A percentile compares a stretch with the other conserved stretches of the same genome.
Evolutionary conservation across 768 basidiomycete genomes (phyloP).

Genomic region (Daedaleopsis nitida): DNA sequence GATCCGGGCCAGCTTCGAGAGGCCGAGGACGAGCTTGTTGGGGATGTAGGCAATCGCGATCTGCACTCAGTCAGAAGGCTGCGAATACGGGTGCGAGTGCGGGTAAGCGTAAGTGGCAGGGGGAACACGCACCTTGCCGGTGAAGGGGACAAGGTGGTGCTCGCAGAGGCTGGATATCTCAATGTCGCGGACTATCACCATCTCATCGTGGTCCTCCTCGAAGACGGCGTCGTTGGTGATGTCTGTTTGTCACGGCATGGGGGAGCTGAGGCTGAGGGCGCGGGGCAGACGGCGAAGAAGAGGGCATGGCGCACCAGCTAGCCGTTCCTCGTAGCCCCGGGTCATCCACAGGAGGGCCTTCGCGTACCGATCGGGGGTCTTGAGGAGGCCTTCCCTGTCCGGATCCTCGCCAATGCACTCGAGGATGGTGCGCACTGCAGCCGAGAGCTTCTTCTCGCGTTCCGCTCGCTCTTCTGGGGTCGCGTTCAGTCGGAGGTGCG

Average conservation of each 20-base stretch:
- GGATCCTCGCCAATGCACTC: slow-evolving; percentile 99
- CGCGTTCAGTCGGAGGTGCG: slow-evolving; percentile 80
- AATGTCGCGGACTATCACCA: slow-evolving; percentile 98
- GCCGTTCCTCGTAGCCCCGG: slow-evolving; percentile 93
- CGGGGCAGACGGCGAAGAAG: slow-evolving; percentile 14
- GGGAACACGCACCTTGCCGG: slow-evolving; percentile 75
- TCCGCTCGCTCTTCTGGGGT: slow-evolving; percentile 70
- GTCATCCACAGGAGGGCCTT: slow-evolving; percentile 99
- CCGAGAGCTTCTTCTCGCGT: slow-evolving; percentile 75
- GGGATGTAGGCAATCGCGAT: slow-evolving; percentile 98
- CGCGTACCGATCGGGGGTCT: slow-evolving; percentile 94
- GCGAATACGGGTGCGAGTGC: background rate
- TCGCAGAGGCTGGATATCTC: slow-evolving; percentile 97
- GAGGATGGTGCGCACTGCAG: slow-evolving; percentile 87
- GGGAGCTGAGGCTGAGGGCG: slow-evolving; percentile 3
- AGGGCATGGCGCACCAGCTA: slow-evolving; percentile 62
- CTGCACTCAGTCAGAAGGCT: slow-evolving; percentile 40
- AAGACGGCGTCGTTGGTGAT: slow-evolving; percentile 99
- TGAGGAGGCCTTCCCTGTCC: slow-evolving; percentile 86
- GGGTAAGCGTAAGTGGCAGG: background rate
- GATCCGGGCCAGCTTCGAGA: slow-evolving; percentile 95
- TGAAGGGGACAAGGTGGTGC: slow-evolving; percentile 98
- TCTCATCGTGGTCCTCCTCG: slow-evolving; percentile 98
- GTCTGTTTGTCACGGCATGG: slow-evolving; percentile 48
- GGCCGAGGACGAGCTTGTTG: slow-evolving; percentile 88